Base-by-base conservation (phyloP, 1,284 basidiomycete species). In the Sanghuangporus sanghuang region DNA sequence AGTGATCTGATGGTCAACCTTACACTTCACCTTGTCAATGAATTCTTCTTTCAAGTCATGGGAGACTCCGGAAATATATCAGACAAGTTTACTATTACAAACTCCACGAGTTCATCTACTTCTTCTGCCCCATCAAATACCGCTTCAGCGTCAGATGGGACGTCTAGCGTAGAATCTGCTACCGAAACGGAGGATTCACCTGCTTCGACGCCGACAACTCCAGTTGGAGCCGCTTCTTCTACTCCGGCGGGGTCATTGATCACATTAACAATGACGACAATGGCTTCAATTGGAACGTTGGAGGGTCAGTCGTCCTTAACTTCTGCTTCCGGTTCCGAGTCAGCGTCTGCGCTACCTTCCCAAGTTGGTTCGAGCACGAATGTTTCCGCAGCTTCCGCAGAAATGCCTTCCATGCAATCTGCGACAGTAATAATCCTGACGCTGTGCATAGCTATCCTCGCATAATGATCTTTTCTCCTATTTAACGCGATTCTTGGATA, bases 31-130 rank as follows among this genome's bases (percentile, higher is more conserved):
- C 16, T 21, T 23, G 27, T 18, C 8, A 46, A 11, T 46, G 6
- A 40, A 54, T 48, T 44, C 12, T 53, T 16, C 35, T 49, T 46
- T 35, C 14, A 61, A 80, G 79, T 80, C 52, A 69, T 79, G 38
- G 77, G 78, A 6, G 77, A 79, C 68, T 79, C 79, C 32, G 78
- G 77, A 35, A 79, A 80, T 69, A 71, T 69, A 39, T 79, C 77
- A 62, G 75, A 75, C 11, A 64, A 59, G 60, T 80, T 80, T 69
- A 72, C 71, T 57, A 77, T 77, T 63, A 39, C 16, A 21, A 58
- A 46, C 14, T 48, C 53, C 2, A 12, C 61, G 12, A 23, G 35
- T 23, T 55, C 60, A 16, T 14, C 55, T 40, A 21, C 56, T 27
- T 50, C 61, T 18, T 8, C 42, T n/a, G 21, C 27, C 23, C 21